Percentiles rank a stretch among this genome's conserved stretches.
phyloP scores from a whole-genome alignment of 768 basidiomycete species.

The Russula vinacea region DNA sequence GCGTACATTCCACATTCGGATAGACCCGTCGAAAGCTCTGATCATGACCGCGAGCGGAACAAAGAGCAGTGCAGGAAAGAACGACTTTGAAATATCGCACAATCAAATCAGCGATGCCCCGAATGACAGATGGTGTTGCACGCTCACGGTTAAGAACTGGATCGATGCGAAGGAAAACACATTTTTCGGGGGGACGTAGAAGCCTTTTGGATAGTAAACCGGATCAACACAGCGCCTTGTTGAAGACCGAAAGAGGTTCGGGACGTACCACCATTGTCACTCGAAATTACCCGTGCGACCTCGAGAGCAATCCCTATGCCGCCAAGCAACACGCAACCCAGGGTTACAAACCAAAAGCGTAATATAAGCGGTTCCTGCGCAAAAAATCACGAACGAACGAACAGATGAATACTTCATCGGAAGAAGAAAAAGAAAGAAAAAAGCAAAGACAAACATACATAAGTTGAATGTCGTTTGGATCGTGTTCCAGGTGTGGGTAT shows the following conservation, averaged over 20 bases:
- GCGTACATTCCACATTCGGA: slow-evolving; percentile 58
- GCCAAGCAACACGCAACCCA: slow-evolving; percentile 3
- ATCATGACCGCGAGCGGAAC: slow-evolving; percentile 51
- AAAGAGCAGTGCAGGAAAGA: slow-evolving; percentile 55
- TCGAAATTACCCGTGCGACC: slow-evolving; percentile 16
- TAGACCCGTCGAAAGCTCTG: slow-evolving; percentile 50
- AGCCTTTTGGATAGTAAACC: slow-evolving; percentile 42
- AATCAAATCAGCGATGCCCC: not conserved
- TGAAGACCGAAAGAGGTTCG: not conserved
- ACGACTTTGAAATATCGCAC: slow-evolving; percentile 44
- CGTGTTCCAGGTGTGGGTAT: slow-evolving; percentile 21
- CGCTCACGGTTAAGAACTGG: slow-evolving; percentile 46
- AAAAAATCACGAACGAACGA: not conserved
- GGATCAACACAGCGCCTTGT: not conserved
- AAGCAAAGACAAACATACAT: slow-evolving; percentile 10
- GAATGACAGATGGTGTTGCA: not conserved
- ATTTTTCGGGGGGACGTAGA: slow-evolving; percentile 48
- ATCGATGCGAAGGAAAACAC: slow-evolving; percentile 49
- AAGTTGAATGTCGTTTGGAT: slow-evolving; percentile 18
- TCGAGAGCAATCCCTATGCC: slow-evolving; percentile 21
- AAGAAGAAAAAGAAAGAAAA: too few species aligned
- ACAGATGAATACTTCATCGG: not conserved
- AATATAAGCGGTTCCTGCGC: slow-evolving; percentile 17
- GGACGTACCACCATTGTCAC: slow-evolving; percentile 14
- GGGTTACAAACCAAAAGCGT: slow-evolving; percentile 16